Conservation (phyloP, 2,329 filamentous ascomycete species). For the Myrmaecium sp. region DNA sequence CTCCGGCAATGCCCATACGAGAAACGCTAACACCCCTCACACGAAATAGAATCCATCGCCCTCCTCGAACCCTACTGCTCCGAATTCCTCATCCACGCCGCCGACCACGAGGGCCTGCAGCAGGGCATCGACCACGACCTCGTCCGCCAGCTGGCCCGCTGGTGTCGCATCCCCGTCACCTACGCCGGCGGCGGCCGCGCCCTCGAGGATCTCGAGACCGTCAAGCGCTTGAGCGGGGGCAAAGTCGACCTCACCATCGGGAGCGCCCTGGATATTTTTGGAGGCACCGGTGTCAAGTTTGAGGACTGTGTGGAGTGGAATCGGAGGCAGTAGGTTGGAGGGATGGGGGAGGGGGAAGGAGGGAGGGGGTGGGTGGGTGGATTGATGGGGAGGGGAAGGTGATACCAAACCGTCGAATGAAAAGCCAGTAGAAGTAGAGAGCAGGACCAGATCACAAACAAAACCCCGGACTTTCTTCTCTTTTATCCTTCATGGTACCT, state of each 20-base stretch:
- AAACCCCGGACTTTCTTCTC: too few species aligned
- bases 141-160: slow-evolving; percentile 57
- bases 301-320: slow-evolving; percentile 89
- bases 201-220: slow-evolving; percentile 65
- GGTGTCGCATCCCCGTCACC: slow-evolving; percentile 85
- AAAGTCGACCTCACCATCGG: slow-evolving; percentile 90
- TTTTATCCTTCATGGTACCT: too few species aligned
- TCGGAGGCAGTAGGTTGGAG: slow-evolving; percentile 16
- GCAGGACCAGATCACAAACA: too few species aligned
- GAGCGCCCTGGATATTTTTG: slow-evolving; percentile 91
- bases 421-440: too few species aligned
- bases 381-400: too few species aligned
- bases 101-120: slow-evolving; percentile 90
- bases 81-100: slow-evolving; percentile 93
- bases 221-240: slow-evolving; percentile 60
- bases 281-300: slow-evolving; percentile 70
- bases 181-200: slow-evolving; percentile 88
- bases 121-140: slow-evolving; percentile 77
- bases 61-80: slow-evolving; percentile 80
- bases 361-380: too few species aligned
- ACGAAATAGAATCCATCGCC: slow-evolving; percentile 52
- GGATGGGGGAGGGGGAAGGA: too few species aligned
- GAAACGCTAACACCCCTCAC: slow-evolving; percentile 3
- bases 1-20: too few species aligned
- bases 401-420: too few species aligned